Conservation (phyloP, 1,284 basidiomycete genomes). For the Ustilago bromivora region DNA sequence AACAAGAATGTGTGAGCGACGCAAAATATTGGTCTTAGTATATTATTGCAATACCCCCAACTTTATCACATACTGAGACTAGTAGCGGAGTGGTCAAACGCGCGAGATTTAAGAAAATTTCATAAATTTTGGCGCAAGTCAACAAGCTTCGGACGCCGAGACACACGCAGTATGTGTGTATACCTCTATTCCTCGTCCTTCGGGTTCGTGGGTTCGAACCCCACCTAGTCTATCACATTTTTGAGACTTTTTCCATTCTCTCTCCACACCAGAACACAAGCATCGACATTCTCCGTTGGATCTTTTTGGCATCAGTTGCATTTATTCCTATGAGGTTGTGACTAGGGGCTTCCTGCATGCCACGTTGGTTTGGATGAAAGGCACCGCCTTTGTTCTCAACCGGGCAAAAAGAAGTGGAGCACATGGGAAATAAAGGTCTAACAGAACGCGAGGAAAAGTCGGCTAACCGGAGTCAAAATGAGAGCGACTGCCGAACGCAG, state of each 20-base stretch:
- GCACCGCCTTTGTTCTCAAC: slow-evolving; percentile 9
- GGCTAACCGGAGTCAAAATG: slow-evolving; percentile 5
- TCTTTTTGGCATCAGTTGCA: background rate
- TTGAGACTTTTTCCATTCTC: background rate
- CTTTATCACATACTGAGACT: slow-evolving; percentile 1
- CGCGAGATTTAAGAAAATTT: slow-evolving; percentile 26
- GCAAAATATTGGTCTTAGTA: background rate
- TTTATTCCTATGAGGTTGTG: background rate
- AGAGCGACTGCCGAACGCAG: background rate
- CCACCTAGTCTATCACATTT: slow-evolving; percentile 26
- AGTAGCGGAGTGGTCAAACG: slow-evolving; percentile 35
- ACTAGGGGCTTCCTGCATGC: slow-evolving; percentile 22
- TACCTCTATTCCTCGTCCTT: slow-evolving; percentile 26
- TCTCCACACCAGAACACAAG: background rate
- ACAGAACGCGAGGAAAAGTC: background rate
- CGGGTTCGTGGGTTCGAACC: slow-evolving; percentile 36
- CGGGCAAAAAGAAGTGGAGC: background rate
- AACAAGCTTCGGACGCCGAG: slow-evolving; percentile 6
- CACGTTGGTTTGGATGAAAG: slow-evolving; percentile 26
- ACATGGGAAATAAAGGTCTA: background rate
- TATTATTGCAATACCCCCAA: background rate
- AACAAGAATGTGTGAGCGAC: background rate
- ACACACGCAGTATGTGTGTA: slow-evolving; percentile 5
- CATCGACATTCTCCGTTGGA: no score
- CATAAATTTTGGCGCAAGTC: background rate